phyloP scores from a whole-genome alignment of 768 basidiomycete species.

The Russula ochroleuca region DNA sequence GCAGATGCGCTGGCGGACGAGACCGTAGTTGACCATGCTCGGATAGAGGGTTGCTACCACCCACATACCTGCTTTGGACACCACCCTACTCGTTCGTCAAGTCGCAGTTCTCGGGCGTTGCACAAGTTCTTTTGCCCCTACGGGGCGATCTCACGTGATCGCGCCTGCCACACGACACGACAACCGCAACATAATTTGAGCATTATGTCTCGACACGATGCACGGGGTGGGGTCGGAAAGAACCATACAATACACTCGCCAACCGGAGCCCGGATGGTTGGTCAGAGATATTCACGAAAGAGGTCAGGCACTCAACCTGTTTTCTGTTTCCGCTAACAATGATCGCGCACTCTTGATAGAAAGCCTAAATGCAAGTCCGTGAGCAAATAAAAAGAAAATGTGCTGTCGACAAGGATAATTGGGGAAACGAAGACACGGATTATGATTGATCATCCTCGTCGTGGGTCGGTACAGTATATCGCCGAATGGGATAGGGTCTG shows the following conservation, averaged over 20 bases:
- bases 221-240: too few relatives aligned
- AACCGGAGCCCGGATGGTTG: too few relatives aligned
- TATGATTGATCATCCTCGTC: too few relatives aligned
- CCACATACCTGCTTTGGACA: neutral
- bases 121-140: neutral
- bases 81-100: neutral
- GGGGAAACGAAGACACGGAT: neutral
- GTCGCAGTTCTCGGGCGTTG: neutral
- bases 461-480: neutral
- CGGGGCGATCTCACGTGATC: neutral
- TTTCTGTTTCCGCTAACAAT: neutral
- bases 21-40: neutral
- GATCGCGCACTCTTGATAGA: neutral
- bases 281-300: too few relatives aligned
- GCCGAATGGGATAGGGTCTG: neutral
- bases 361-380: neutral
- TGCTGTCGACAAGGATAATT: neutral
- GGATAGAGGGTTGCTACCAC: neutral
- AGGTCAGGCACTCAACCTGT: neutral
- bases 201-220: too few relatives aligned
- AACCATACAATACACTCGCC: too few relatives aligned
- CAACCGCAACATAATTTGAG: neutral
- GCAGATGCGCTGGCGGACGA: neutral
- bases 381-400: neutral
- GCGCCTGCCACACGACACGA: neutral